phyloP scores from a whole-genome alignment of 345 rosid species.

The Trapa bicornis region DNA sequence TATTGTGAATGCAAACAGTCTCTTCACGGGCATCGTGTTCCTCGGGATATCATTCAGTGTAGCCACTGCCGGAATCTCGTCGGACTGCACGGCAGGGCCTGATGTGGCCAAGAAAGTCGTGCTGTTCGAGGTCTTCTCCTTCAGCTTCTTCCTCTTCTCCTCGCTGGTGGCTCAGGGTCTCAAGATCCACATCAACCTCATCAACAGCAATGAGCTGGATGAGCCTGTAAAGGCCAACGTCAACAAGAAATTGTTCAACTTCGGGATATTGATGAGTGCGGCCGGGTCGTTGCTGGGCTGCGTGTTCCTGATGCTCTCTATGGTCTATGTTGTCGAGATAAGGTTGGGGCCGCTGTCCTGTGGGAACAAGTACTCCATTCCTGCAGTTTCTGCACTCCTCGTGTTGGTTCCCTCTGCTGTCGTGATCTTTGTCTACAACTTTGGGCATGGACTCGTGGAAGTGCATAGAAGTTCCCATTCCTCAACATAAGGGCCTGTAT shows the following conservation, averaged over 20 bases:
- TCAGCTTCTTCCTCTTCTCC: conserved; percentile 6
- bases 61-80: background rate
- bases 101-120: conserved; percentile 7
- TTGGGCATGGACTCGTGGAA: too few species aligned
- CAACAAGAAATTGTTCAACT: too few species aligned
- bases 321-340: background rate
- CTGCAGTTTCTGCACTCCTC: too few species aligned
- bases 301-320: background rate
- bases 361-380: too few species aligned
- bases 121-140: conserved; percentile 9
- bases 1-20: background rate
- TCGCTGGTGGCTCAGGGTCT: conserved; percentile 2
- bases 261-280: background rate
- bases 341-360: conserved; percentile 3
- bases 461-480: too few species aligned
- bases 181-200: background rate
- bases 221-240: too few species aligned
- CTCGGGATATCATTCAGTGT: conserved; percentile 13
- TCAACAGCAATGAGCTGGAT: background rate
- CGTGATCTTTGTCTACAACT: too few species aligned
- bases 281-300: background rate
- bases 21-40: conserved; percentile 3
- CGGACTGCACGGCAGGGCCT: background rate
- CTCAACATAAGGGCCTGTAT: too few species aligned
- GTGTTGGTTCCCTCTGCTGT: too few species aligned